Evolutionary conservation across 1,284 basidiomycete species (phyloP).

Genomic region (Fomitopsis pinicola): DNA sequence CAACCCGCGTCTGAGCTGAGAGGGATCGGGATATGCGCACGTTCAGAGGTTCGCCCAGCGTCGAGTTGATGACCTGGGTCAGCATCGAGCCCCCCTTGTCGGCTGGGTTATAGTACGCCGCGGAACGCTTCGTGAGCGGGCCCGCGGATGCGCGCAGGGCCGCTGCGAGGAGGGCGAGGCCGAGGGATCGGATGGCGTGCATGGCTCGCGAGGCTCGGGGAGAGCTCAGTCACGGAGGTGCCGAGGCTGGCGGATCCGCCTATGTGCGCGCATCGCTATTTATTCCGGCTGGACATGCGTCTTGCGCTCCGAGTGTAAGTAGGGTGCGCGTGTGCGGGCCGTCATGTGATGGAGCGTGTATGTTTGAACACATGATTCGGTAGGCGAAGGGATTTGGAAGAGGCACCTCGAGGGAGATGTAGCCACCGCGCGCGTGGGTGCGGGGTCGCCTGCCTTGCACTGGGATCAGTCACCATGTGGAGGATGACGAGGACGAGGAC

Average conservation of each 20-base stretch:
- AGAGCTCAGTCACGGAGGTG: not conserved
- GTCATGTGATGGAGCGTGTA: not conserved
- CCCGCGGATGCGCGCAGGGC: not conserved
- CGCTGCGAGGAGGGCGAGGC: not conserved
- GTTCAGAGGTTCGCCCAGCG: conserved; percentile 68
- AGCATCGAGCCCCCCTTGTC: conserved; percentile 51
- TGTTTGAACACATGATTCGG: not conserved
- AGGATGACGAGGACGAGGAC: too few species aligned
- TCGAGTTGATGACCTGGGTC: conserved; percentile 34
- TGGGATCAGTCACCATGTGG: not conserved
- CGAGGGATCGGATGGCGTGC: not conserved
- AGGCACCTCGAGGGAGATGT: not conserved
- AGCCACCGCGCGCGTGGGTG: not conserved
- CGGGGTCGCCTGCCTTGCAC: not conserved
- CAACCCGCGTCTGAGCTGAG: not conserved
- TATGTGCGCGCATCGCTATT: not conserved
- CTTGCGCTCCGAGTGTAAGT: not conserved
- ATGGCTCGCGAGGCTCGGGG: not conserved
- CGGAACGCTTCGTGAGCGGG: conserved; percentile 6
- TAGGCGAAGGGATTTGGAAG: not conserved
- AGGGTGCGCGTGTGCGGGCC: not conserved
- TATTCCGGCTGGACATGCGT: not conserved
- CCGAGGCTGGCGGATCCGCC: not conserved
- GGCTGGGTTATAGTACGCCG: conserved; percentile 43
- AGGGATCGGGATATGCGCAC: conserved; percentile 25